Percentiles rank a stretch among this genome's conserved stretches.
Evolutionary conservation across 163 green algal genomes (phyloP).

Genomic region (Scenedesmus sp.): DNA sequence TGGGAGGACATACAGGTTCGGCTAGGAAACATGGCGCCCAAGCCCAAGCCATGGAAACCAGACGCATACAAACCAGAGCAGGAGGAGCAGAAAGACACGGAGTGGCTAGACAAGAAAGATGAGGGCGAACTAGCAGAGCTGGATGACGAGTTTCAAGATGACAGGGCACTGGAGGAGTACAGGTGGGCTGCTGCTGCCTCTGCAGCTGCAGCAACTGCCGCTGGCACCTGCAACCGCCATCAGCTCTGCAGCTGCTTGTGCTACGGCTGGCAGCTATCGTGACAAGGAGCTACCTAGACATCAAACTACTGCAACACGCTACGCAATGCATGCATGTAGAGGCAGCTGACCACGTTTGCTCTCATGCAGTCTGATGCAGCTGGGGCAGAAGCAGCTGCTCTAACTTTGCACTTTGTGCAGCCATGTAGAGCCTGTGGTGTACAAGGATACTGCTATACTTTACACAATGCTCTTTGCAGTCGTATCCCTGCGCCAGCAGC

Average conservation of each 20-base stretch:
- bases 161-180: conserved; percentile 83
- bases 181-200: conserved; percentile 55
- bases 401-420: background rate
- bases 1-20: conserved; percentile 92
- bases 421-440: too few species aligned
- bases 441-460: too few species aligned
- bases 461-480: too few species aligned
- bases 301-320: background rate
- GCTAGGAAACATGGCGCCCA: conserved; percentile 83
- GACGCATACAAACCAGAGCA: conserved; percentile 65
- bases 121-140: conserved; percentile 77
- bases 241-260: background rate
- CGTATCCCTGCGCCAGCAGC: background rate
- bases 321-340: background rate
- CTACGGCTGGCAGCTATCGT: background rate
- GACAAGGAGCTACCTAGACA: background rate
- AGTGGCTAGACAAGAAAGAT: conserved; percentile 58
- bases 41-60: conserved; percentile 73
- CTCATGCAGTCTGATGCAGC: background rate
- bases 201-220: background rate
- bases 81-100: conserved; percentile 56
- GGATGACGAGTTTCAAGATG: conserved; percentile 87
- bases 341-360: background rate
- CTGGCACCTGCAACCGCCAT: background rate
- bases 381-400: background rate